phyloP scores from a whole-genome alignment of 805 yeast species.

The Yarrowia yakushimensis region DNA sequence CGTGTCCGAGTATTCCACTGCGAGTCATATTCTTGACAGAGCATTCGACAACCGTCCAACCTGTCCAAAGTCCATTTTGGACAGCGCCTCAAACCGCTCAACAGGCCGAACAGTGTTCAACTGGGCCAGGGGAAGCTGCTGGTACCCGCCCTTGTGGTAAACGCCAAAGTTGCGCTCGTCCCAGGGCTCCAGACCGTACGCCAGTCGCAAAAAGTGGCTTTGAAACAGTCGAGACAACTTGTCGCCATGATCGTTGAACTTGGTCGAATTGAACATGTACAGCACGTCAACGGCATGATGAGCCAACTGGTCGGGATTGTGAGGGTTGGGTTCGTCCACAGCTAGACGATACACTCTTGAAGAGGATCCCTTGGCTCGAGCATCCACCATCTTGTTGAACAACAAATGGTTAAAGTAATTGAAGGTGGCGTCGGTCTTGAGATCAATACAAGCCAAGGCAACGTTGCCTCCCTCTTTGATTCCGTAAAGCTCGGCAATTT shows the following conservation, averaged over 20 bases:
- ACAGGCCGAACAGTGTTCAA: neutral
- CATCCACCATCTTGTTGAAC: constrained; percentile 7
- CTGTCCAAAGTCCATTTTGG: constrained; percentile 3
- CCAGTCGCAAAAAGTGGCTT: constrained; percentile 8
- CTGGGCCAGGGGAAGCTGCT: constrained; percentile 8
- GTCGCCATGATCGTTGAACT: constrained; percentile 22
- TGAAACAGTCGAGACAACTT: constrained; percentile 13
- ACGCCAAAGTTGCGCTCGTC: constrained; percentile 1
- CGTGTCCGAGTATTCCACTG: neutral
- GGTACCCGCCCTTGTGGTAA: constrained; percentile 14
- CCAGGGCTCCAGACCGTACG: constrained; percentile 23
- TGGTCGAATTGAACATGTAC: constrained; percentile 23
- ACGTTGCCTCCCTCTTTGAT: neutral
- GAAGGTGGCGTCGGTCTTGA: constrained; percentile 23
- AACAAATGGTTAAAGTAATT: constrained; percentile 13
- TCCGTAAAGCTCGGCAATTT: neutral
- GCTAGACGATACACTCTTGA: constrained; percentile 2
- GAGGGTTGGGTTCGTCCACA: constrained; percentile 22
- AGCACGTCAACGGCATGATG: constrained; percentile 22
- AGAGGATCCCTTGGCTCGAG: neutral
- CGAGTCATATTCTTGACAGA: constrained; percentile 2
- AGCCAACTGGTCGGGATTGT: constrained; percentile 19
- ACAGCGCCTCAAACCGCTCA: constrained; percentile 9
- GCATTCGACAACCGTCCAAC: neutral
- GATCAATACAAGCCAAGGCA: neutral